Evolutionary conservation across 2,329 filamentous ascomycete genomes (phyloP).

Genomic region (Alternaria brassicicola): DNA sequence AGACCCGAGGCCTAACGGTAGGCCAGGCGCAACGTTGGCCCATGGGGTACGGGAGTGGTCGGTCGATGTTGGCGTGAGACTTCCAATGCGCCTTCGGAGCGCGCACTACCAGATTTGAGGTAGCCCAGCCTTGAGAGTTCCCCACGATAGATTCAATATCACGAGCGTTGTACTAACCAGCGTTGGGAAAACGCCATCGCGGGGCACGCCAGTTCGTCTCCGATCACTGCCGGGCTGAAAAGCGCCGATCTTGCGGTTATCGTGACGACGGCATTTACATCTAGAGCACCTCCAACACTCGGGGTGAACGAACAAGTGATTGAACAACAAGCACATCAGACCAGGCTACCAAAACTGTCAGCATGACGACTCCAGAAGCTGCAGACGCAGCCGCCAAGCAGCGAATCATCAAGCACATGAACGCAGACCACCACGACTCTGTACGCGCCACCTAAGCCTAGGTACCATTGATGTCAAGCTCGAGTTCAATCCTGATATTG

Average conservation of each 20-base stretch:
- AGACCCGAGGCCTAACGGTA: background rate
- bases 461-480: background rate
- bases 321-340: background rate
- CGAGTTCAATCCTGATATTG: slow-evolving; percentile 12
- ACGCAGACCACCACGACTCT: slow-evolving; percentile 76
- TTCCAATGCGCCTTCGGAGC: background rate
- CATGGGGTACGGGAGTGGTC: background rate
- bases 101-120: background rate
- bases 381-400: slow-evolving; percentile 59
- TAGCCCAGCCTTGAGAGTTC: background rate
- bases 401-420: slow-evolving; percentile 83
- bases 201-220: slow-evolving; percentile 11
- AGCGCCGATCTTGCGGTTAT: background rate
- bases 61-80: background rate
- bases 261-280: slow-evolving; percentile 7
- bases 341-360: background rate
- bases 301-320: background rate
- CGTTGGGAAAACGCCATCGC: slow-evolving; percentile 17
- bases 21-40: background rate
- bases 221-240: slow-evolving; percentile 16
- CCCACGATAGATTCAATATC: background rate
- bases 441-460: slow-evolving; percentile 38
- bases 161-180: slow-evolving; percentile 16
- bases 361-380: slow-evolving; percentile 41
- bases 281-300: background rate